Evolutionary conservation across 352 stramenopile genomes (phyloP), one percentile per base, ranked within the genome.

Genomic region (Phytophthora vignae): DNA sequence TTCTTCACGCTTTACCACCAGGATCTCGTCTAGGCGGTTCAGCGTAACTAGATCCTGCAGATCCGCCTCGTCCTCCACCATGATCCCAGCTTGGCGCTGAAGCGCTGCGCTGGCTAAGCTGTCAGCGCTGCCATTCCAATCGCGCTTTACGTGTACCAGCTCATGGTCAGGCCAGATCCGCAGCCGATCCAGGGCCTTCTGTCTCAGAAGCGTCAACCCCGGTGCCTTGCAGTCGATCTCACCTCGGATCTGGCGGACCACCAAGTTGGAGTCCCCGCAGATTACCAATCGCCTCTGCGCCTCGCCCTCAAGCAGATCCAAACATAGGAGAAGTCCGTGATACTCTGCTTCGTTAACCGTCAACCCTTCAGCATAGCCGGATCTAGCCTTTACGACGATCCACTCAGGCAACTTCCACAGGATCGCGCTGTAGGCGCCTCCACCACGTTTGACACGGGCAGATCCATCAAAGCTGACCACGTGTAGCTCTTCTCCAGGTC

Each of bases 191-290:
- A 60, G 12, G 3, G 17, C 25, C 8, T 69, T 62, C 38, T 69
- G 25, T 3, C 14, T 14, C n/a, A 62, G 6, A 0, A 69, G 27
- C 0, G n/a, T 55, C 21, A 62, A 14, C 2, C 27, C 29, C 17
- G 62, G 52, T 2, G 62, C 53, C 9, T 61, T 69, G n/a, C 52
- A 69, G 9, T 69, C 53, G 53, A 69, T 62, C 31, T 69, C 60
- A 0, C 60, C 60, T 14, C 60, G 60, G 9, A 67, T 15, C 15
- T 67, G 49, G 1, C 60, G 29, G 19, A 67, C 55, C 17, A 59
- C 49, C n/a, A 52, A 0, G 2, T 67, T 59, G 0, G 46, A 67
- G 19, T 67, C 48, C 0, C 60, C 60, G 15, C 10, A 57, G 15
- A 67, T 40, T 2, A 67, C 19, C 12, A 67, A 7, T 25, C 48